Evolutionary conservation across 2,329 filamentous ascomycete species (phyloP).

Genomic region (Neurospora sp.): DNA sequence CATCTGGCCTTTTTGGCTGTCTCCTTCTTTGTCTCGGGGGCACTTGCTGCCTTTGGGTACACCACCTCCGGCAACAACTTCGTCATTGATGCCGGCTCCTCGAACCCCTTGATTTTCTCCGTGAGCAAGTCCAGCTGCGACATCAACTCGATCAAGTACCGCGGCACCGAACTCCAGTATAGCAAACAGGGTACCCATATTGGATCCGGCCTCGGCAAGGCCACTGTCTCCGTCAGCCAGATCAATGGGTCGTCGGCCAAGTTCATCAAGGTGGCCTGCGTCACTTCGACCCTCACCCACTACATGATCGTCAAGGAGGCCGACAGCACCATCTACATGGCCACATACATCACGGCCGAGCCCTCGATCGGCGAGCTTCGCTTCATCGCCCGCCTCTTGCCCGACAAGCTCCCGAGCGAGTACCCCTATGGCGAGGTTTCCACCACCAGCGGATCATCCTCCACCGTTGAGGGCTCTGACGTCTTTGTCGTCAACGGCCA

Average conservation of each 20-base stretch:
- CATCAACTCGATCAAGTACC: conserved; percentile 52
- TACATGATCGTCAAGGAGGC: conserved; percentile 52
- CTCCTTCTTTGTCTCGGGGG: conserved; percentile 13
- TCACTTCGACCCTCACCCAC: conserved; percentile 49
- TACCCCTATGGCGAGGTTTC: conserved; percentile 45
- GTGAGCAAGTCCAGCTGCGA: conserved; percentile 47
- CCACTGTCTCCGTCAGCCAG: conserved; percentile 41
- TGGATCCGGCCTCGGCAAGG: conserved; percentile 46
- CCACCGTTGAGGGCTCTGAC: conserved; percentile 47
- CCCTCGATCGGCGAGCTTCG: conserved; percentile 50
- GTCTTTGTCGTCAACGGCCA: conserved; percentile 50
- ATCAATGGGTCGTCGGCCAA: conserved; percentile 22
- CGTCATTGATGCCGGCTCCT: conserved; percentile 36
- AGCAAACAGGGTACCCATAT: conserved; percentile 42
- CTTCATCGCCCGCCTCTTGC: conserved; percentile 51
- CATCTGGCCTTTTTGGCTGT: conserved; percentile 10
- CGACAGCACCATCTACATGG: conserved; percentile 50
- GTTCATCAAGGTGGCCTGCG: conserved; percentile 53
- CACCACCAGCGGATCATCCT: conserved; percentile 39
- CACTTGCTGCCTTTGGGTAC: conserved; percentile 32
- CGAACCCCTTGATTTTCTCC: conserved; percentile 39
- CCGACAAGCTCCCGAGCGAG: conserved; percentile 38
- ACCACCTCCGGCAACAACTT: conserved; percentile 31
- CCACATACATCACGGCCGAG: conserved; percentile 50
- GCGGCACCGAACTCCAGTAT: conserved; percentile 50